These are phyloP conservation scores for Brachypodium distachyon DNA, from an alignment of 202 grass and related monocot genomes.

Conservation along the genomic window DNA sequence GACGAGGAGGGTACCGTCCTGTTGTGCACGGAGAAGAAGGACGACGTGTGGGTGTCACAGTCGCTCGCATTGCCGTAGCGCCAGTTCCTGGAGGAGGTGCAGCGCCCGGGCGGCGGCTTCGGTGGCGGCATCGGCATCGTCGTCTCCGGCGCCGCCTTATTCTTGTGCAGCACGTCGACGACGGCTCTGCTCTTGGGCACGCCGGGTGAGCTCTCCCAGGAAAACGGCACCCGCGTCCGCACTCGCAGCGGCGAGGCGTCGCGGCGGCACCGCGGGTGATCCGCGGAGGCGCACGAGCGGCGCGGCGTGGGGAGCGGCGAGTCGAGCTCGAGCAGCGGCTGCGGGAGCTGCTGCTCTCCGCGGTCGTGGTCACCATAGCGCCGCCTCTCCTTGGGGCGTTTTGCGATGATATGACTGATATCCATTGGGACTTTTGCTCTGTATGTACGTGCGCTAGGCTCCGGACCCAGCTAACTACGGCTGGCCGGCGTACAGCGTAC, in stretches of 20 bases:
- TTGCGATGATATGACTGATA: slow-evolving; percentile 50
- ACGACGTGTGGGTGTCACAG: slow-evolving; percentile 30
- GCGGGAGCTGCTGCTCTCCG: slow-evolving; percentile 2
- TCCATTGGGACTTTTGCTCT: slow-evolving; percentile 17
- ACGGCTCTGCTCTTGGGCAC: slow-evolving; percentile 62
- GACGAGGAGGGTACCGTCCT: too few species aligned
- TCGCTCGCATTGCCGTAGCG: slow-evolving; percentile 37
- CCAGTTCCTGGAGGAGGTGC: slow-evolving; percentile 5
- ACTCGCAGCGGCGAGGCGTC: slow-evolving; percentile 33
- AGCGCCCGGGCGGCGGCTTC: slow-evolving; percentile 55
- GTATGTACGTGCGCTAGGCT: too few species aligned
- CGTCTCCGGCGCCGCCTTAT: neutral
- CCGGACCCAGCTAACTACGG: neutral
- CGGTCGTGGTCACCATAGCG: slow-evolving; percentile 17
- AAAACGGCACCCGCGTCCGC: slow-evolving; percentile 72
- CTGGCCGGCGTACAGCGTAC: neutral
- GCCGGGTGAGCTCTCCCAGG: slow-evolving; percentile 94
- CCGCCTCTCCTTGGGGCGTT: slow-evolving; percentile 18
- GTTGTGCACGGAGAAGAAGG: slow-evolving; percentile 59
- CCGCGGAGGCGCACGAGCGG: slow-evolving; percentile 46
- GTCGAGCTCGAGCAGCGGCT: slow-evolving; percentile 54
- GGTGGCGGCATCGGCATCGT: slow-evolving; percentile 27
- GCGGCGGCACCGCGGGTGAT: slow-evolving; percentile 13
- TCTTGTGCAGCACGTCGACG: too few species aligned
- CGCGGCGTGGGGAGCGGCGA: slow-evolving; percentile 72